phyloP scores from a whole-genome alignment of 106 monocot genomes.

The Dendrobium huoshanense region DNA sequence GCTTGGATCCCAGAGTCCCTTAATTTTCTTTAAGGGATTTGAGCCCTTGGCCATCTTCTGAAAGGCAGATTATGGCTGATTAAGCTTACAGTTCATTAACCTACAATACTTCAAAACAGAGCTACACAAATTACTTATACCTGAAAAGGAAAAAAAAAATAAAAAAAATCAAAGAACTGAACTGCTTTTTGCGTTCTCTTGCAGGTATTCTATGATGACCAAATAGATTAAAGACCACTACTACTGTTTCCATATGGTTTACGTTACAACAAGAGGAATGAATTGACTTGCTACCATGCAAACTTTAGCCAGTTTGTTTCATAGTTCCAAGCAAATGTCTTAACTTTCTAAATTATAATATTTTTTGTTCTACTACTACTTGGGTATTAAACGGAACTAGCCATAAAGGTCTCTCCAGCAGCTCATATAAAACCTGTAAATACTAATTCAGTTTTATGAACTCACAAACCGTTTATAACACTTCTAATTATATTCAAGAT shows the following conservation, averaged over 20 bases:
- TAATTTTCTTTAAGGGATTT: background rate
- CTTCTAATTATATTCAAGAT: too few species aligned
- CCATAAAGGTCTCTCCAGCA: too few species aligned
- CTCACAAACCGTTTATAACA: too few species aligned
- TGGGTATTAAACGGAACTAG: too few species aligned
- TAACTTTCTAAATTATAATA: background rate
- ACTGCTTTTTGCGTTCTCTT: background rate
- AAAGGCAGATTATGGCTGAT: background rate
- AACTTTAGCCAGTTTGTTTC: background rate
- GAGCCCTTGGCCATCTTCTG: background rate
- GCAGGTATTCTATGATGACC: background rate
- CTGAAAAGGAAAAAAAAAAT: too few species aligned
- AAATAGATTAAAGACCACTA: background rate
- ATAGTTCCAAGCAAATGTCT: background rate
- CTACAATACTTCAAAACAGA: background rate
- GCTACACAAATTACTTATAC: too few species aligned
- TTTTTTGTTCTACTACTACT: background rate
- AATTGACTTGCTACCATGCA: background rate
- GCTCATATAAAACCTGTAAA: too few species aligned
- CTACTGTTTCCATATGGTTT: background rate
- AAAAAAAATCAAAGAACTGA: too few species aligned
- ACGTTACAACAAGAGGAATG: background rate
- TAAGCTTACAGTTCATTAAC: background rate
- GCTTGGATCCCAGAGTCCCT: too few species aligned
- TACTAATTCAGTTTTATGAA: too few species aligned